Evolutionary conservation across 116 monocot species (phyloP), one percentile per base, ranked within the genome.

Genomic region (Trichopus zeylanicus): DNA sequence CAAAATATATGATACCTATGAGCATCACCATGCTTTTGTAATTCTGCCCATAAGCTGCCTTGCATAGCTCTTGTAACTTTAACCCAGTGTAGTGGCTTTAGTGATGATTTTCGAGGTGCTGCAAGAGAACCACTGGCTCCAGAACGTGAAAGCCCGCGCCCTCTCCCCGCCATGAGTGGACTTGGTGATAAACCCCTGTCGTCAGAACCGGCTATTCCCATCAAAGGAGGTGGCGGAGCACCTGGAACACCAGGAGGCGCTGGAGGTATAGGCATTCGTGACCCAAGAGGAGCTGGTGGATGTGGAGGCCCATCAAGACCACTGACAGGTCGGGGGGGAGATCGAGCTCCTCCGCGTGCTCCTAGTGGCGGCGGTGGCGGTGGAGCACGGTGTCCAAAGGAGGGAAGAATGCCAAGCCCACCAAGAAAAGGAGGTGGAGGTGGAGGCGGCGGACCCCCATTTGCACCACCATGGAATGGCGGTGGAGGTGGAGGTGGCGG

Each of bases 61-160:
- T 48, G 29, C 31, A 62, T 22, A 1, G 62, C 62, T 49, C 62
- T 48, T 33, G 62, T 62, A 29, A 62, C 62, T 62, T 62, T 62
- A 20, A 51, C 20, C 62, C 62, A 62, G 13, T 62, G 62, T 32
- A 62, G 21, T 13, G 62, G 62, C 31, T 62, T 62, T 30, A 62
- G 33, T 19, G 56, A 31, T 32, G 56, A 56, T 32, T 29, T 56
- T 4, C 33, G 31, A 1, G 49, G 49, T 24, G 49, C 18, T 29
- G 56, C 37, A 23, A 62, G 13, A 42, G 42, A 35, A 63, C 62
- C 57, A 30, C 59, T 37, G 31, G 64, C 53, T 51, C 26, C 23
- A 21, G 75, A 62, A 31, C 75, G 75, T 69, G 64, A 52, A 48
- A 66, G 35, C 23, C 83, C 84, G 58, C 75, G 68, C 5, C 76